A percentile compares a stretch with the other conserved stretches of the same genome.
Evolutionary conservation across 192 early-diverging fungal species (phyloP).

Genomic region (Linnemannia elongata): DNA sequence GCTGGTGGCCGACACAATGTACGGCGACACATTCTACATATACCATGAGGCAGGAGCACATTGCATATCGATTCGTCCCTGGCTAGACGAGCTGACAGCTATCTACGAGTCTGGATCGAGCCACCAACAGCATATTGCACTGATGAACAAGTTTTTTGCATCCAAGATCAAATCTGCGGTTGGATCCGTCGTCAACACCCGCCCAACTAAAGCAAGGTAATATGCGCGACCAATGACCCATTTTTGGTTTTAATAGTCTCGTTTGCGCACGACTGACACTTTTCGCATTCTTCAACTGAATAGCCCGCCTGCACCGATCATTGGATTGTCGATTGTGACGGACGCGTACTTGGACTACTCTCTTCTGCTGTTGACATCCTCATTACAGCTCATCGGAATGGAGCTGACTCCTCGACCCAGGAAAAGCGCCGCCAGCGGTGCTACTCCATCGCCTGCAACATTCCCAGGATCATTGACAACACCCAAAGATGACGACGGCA

Average conservation of each 20-base stretch:
- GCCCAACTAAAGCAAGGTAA: constrained; percentile 45
- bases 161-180: constrained; percentile 36
- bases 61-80: constrained; percentile 69
- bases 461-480: not conserved
- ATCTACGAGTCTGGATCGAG: constrained; percentile 31
- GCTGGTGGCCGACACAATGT: constrained; percentile 71
- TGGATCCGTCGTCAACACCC: constrained; percentile 28
- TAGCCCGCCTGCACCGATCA: constrained; percentile 62
- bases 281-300: not conserved
- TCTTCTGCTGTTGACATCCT: constrained; percentile 68
- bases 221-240: not conserved
- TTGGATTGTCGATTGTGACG: constrained; percentile 71
- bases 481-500: not conserved
- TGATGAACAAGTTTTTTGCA: constrained; percentile 20
- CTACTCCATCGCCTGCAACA: not conserved
- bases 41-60: constrained; percentile 81
- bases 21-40: constrained; percentile 73
- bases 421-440: not conserved
- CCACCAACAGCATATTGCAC: constrained; percentile 9
- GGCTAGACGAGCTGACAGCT: constrained; percentile 61
- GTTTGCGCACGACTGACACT: not conserved
- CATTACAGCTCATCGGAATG: constrained; percentile 68
- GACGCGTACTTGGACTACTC: constrained; percentile 83
- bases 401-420: constrained; percentile 55
- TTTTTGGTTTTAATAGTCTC: not conserved